These are phyloP conservation scores for Trichoderma sp. DNA, from an alignment of 2,329 filamentous ascomycete genomes.

Conservation along the genomic window DNA sequence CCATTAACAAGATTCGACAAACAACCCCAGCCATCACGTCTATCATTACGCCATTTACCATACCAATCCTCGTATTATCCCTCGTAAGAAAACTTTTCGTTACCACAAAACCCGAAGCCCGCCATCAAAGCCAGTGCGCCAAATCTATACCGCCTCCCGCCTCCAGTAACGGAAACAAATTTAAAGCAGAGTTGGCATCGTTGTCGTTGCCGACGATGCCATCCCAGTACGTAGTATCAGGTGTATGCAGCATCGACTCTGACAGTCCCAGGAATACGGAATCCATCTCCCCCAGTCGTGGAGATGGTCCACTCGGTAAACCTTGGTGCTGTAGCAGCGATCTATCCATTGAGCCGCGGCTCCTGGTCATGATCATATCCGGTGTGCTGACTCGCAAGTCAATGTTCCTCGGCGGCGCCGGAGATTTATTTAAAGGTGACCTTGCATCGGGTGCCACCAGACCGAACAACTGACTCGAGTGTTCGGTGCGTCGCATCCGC, in stretches of 20 bases:
- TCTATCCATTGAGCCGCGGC: slow-evolving; percentile 28
- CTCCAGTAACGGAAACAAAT: slow-evolving; percentile 51
- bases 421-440: slow-evolving; percentile 12
- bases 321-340: slow-evolving; percentile 26
- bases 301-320: slow-evolving; percentile 29
- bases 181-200: slow-evolving; percentile 45
- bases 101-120: neutral
- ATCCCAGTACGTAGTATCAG: slow-evolving; percentile 41
- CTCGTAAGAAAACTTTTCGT: neutral
- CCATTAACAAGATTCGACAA: neutral
- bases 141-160: slow-evolving; percentile 52
- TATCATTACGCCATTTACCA: neutral
- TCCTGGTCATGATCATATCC: slow-evolving; percentile 11
- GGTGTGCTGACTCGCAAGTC: slow-evolving; percentile 22
- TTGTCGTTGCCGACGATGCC: slow-evolving; percentile 37
- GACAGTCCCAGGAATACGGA: slow-evolving; percentile 38
- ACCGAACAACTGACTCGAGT: slow-evolving; percentile 51
- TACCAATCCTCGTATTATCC: neutral
- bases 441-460: slow-evolving; percentile 38
- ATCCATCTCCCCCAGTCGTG: slow-evolving; percentile 36
- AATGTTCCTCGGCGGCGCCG: slow-evolving; percentile 19
- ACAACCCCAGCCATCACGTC: neutral
- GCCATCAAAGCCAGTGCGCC: slow-evolving; percentile 36
- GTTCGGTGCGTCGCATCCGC: slow-evolving; percentile 46
- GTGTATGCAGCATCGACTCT: slow-evolving; percentile 40